Evolutionary conservation across 2,329 filamentous ascomycete genomes (phyloP), one percentile per base, ranked within the genome.

Genomic region (Lachnellula occidentalis): DNA sequence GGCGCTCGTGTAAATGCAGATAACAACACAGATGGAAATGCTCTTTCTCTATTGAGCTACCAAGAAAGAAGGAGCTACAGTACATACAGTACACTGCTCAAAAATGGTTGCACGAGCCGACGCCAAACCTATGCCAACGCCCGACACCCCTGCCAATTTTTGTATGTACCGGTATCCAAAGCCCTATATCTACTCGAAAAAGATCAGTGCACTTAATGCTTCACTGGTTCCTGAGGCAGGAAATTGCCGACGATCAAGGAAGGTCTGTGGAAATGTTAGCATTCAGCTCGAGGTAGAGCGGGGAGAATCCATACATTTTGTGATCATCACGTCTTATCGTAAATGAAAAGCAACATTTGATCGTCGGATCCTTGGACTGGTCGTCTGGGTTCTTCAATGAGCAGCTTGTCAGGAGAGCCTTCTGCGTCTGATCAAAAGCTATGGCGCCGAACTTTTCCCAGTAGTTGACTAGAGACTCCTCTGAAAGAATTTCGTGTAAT

Each of bases 381-480:
- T 83, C 78, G 59, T 84, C 82, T 3, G 89, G 92, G 62, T 85
- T 92, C 72, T 96, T 96, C 58, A 99, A 74, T 11, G 89, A 87
- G 69, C 94, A 99, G 61, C 89, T 92, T 21, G 94, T 99, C 62
- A 99, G 77, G 66, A 99, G 90, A 21, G 92, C 95, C 70, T 99
- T 96, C 69, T 97, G 94, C 9, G 83, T 86, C 54, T 87, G 84
- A 68, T 99, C 94, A 71, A 99, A 99, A 9, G 94, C 95, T 65
- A 99, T 97, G 5, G 91, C 92, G 49, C 92, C 92, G 67, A 99
- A 99, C 67, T 99, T 96, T 72, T 99, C 94, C 94, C 94, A 99
- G 67, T 99, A 99, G 65, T 90, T 89, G 52, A 97, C 94, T 57
- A 96, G 82, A 41, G 92, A 95, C 58, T 95, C 90, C 74, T 99